Base-by-base conservation (phyloP, 2,329 filamentous ascomycete species). In the Fusarium cicatricum region DNA sequence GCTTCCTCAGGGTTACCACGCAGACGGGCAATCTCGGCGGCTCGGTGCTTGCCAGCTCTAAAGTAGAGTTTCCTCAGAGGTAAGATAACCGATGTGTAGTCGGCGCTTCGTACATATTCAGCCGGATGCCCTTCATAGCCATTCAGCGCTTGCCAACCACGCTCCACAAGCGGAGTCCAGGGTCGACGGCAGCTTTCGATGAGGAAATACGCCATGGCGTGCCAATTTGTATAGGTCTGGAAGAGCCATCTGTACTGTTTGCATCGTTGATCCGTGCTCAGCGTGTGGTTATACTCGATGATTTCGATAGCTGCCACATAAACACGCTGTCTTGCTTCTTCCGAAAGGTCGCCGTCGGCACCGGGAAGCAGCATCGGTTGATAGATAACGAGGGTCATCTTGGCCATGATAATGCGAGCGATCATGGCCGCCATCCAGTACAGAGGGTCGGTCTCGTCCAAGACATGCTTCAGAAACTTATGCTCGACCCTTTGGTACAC, bases 341-440 rank as follows among this genome's bases (percentile, higher is more conserved):
- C 80, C 0, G 85, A 82, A 8, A 90, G 77, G 21, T 79, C 80
- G 9, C 78, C 73, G n/a, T 80, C 80, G 10, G 81, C 79, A 21
- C 85, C 82, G 29, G 82, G 80, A 45, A 86, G 83, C 28, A 90
- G 85, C 66, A 89, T 82, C 0, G 90, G 90, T 64, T 94, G 87
- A 67, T 94, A 90, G 3, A 91, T 82, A 55, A 92, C 82, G 31
- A 95, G 80, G 77, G 88, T 91, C 78, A 92, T 86, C 74, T 92
- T 94, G 41, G 87, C 87, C 75, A 92, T 84, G 58, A 93, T 86
- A 28, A 94, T 79, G 10, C 89, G 84, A 3, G 85, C 82, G 19
- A 91, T 80, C 23, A 89, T 89, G 4, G 85, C 86, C 8, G 84
- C 84, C 21, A 90, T 83, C 87, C 88, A 91, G 59, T 86, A 86